Evolutionary conservation across 2,329 filamentous ascomycete genomes (phyloP), one percentile per base, ranked within the genome.

Genomic region (Fusarium miscanthi): DNA sequence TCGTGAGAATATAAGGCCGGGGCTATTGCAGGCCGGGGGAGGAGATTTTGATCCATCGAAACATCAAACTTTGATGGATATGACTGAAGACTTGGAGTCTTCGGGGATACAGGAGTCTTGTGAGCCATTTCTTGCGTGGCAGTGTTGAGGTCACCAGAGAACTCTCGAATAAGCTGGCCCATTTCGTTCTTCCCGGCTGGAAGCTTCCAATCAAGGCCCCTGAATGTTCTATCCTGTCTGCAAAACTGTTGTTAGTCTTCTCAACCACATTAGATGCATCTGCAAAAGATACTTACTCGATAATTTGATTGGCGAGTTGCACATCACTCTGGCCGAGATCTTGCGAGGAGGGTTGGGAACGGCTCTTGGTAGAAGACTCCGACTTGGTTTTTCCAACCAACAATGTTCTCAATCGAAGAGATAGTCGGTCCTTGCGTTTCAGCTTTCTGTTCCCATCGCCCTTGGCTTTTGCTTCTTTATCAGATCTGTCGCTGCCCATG

Each of bases 11-110:
- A 37, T 33, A 19, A 17, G 23, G 25, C 30, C 8, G 54, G 41
- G 19, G 25, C 16, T 14, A 27, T 35, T 21, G 54, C 54, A 25
- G 41, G 41, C 14, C 14, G 16, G 35, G 54, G 54, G 14, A 25
- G n/a, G 6, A 59, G 35, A 23, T 27, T 52, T 23, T 21, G 23
- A 12, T 59, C 46, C 57, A 53, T 59, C 21, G 81, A 82, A 33
- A 87, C 82, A 3, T 80, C 81, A 41, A 54, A 30, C n/a, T 46
- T 42, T 41, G 19, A 67, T 27, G n/a, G 68, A 51, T 46, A 72
- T 49, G 33, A 40, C 41, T 51, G 66, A 59, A 45, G 61, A 31
- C 45, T 69, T 31, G 25, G 23, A 27, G 33, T 37, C 30, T 10
- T 25, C 14, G 40, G 27, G 8, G 38, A 14, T 8, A 27, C 33